A percentile compares a stretch with the other conserved stretches of the same genome.
These are phyloP conservation scores for Mycena leptocephala DNA, from an alignment of 768 basidiomycete genomes.

Conservation along the genomic window DNA sequence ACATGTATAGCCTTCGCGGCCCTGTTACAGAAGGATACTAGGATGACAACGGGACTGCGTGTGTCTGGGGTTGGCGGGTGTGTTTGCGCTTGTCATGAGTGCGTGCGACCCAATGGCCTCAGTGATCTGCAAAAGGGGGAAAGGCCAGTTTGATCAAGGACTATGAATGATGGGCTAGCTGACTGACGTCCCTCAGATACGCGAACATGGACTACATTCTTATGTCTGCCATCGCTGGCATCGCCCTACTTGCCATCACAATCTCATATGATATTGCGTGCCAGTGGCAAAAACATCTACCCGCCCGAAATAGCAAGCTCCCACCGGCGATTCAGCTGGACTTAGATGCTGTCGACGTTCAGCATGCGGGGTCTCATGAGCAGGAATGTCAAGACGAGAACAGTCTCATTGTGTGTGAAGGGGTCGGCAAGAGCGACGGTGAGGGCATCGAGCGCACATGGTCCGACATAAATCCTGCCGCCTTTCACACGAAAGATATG, in stretches of 20 bases:
- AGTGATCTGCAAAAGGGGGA: slow-evolving; percentile 45
- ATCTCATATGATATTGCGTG: slow-evolving; percentile 41
- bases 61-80: slow-evolving; percentile 24
- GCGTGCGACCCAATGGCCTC: slow-evolving; percentile 29
- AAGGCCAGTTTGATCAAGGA: slow-evolving; percentile 9
- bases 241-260: neutral
- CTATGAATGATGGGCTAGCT: neutral
- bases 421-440: slow-evolving; percentile 22
- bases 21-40: slow-evolving; percentile 36
- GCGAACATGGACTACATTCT: slow-evolving; percentile 42
- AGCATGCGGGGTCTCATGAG: slow-evolving; percentile 32
- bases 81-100: slow-evolving; percentile 37
- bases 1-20: slow-evolving; percentile 37
- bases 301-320: neutral
- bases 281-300: slow-evolving; percentile 1
- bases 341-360: neutral
- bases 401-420: slow-evolving; percentile 27
- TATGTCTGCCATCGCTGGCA: slow-evolving; percentile 19
- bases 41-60: slow-evolving; percentile 13
- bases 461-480: slow-evolving; percentile 41
- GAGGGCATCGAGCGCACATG: slow-evolving; percentile 43
- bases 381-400: slow-evolving; percentile 18
- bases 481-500: slow-evolving; percentile 49
- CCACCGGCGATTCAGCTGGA: neutral
- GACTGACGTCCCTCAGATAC: slow-evolving; percentile 24